Base-by-base conservation (phyloP, 805 yeast species). In the Scheffersomyces amazonensis region DNA sequence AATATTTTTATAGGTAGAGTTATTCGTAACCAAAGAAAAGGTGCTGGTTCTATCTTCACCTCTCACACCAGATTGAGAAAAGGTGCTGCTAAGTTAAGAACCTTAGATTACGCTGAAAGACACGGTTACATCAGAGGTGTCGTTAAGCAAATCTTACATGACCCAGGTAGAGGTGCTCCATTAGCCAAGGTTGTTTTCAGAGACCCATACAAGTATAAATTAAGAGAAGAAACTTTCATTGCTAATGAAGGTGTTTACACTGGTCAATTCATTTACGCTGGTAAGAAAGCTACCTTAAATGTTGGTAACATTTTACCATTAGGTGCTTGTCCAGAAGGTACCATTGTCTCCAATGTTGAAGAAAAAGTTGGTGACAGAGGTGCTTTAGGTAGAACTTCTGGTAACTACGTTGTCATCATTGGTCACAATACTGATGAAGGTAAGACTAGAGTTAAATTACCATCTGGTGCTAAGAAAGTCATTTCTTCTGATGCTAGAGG, bases 21-120 rank as follows among this genome's bases (percentile, higher is more conserved):
- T 79, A 93, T 93, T 82, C 95, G 99, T 81, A 93, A 93, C 85
- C 99, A 93, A 85, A 90, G 99, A 89, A 93, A 93, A 82, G 98
- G 98, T 86, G 96, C 96, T 76, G 98, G 99, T 73, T 91, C 98
- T 68, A 89, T 93, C 83, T 93, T 93, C 89, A 85, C 95, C 73
- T 83, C 99, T 68, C 96, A 91, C 93, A 91, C 98, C 83, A 91
- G 98, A 80, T 87, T 93, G 76, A 89, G 99, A 87, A 87, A 93
- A 80, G 99, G 99, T 75, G 98, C 99, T 73, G 99, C 99, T 72
- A 91, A 91, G 87, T 84, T 91, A 75, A 88, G 99, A 85, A 86
- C 96, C 71, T 84, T 91, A 73, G 98, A 93, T 78, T 91, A 81
- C 67, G 95, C 98, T 75, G 99, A 93, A 81, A 91, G 96, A 74